Base-by-base conservation (phyloP, 208 protist species). In the Trypanosoma rangeli region DNA sequence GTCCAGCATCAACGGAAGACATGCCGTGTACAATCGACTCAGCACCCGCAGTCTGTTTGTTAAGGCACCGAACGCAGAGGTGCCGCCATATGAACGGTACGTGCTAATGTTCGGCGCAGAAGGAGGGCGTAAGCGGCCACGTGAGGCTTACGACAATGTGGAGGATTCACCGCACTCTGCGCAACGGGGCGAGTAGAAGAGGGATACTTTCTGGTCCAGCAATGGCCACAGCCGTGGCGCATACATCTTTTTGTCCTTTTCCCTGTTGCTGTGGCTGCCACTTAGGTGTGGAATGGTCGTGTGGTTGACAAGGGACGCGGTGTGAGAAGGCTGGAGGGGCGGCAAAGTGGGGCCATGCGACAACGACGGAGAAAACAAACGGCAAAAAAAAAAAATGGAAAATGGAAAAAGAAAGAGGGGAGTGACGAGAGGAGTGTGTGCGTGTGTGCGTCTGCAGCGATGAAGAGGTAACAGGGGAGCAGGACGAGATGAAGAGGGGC, bases 11-110 rank as follows among this genome's bases (percentile, higher is more conserved):
- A 79, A 90, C 55, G 84, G 88, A 59, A 64, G 69, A 37, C 84
- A 86, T 71, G 65, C 80, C 29, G 78, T 80, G 22, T 94, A 94
- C 76, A 74, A 87, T 49, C 88, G 88, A 42, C 60, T 94, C 13
- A 85, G 83, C 16, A 52, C 80, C 44, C 78, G 82, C 16, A 76
- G 85, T 61, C 60, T 85, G 52, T 94, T 84, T 68, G 78, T 78
- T 16, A 94, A 94, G 65, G 83, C 88, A 15, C 76, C 82, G 35
- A 83, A 82, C 64, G 73, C 65, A 15, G 76, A 87, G 48, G 65
- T 54, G 31, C 83, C 78, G 28, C 76, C 81, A 5, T 80, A 84
- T 28, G 78, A 78, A 42, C 83, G 75, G 22, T 89, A 94, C 62
- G 82, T 89, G 3, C 60, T 94, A 3, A 62, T 90, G 50, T 91